These are phyloP conservation scores for Tolypocladium ophioglossoides DNA, from an alignment of 2,329 filamentous ascomycete species.

Conservation along the genomic window DNA sequence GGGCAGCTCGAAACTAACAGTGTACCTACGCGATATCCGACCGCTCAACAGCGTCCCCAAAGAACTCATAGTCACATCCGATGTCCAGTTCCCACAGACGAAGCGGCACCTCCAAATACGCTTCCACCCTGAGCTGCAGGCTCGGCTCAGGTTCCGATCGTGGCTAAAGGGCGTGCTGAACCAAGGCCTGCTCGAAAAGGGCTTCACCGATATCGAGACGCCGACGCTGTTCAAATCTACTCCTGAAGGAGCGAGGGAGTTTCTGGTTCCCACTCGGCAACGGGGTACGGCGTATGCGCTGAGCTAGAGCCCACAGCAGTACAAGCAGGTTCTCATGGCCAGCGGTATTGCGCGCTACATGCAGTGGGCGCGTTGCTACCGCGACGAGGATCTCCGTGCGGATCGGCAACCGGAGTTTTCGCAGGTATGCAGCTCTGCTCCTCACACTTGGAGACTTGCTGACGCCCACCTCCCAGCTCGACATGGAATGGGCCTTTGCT, in stretches of 20 bases:
- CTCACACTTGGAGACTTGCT: not conserved
- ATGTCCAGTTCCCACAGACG: conserved; percentile 62
- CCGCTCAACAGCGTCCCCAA: conserved; percentile 28
- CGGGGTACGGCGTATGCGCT: conserved; percentile 76
- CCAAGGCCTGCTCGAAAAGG: conserved; percentile 41
- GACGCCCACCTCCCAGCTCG: conserved; percentile 45
- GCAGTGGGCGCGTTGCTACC: conserved; percentile 89
- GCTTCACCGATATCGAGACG: conserved; percentile 77
- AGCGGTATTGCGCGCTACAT: conserved; percentile 75
- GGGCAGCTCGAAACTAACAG: conserved; percentile 36
- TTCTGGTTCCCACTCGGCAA: conserved; percentile 77
- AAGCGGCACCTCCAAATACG: conserved; percentile 78
- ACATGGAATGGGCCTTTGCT: conserved; percentile 88
- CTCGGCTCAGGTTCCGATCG: conserved; percentile 62
- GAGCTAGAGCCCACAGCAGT: conserved; percentile 94
- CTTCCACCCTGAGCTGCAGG: conserved; percentile 55
- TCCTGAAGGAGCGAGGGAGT: conserved; percentile 88
- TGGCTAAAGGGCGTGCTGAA: conserved; percentile 42
- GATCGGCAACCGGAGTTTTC: conserved; percentile 97
- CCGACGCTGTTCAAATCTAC: conserved; percentile 96
- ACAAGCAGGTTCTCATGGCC: conserved; percentile 96
- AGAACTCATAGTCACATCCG: conserved; percentile 65
- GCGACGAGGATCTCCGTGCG: conserved; percentile 85
- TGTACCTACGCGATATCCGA: conserved; percentile 49
- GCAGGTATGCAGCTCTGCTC: conserved; percentile 40